Base-by-base conservation (phyloP, 73 alveolate species). In the Blepharisma stoltei region DNA sequence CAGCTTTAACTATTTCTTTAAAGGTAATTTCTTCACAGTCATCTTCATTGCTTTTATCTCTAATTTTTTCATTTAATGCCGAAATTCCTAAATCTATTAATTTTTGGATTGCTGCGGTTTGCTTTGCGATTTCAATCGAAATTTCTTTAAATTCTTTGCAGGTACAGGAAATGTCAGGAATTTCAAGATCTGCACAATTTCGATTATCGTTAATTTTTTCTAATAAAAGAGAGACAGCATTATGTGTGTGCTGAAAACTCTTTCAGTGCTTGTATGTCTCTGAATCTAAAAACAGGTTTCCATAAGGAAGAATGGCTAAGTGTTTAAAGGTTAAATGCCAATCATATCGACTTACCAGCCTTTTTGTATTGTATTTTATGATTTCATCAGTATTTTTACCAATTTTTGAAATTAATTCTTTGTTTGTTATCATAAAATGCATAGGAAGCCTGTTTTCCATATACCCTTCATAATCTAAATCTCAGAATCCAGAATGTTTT, bases 271-370 rank as follows among this genome's bases (percentile, higher is more conserved):
- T 50, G 65, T 14, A 18, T 50, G n/a, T 14, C 21, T 50, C 21
- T 0, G 21, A 50, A 50, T 50, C 21, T 18, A 50, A 14, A 11
- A 50, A 18, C 3, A 50, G 4, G 65, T 50, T 50, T 50, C 41
- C 41, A 25, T 60, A 60, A 60, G 73, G 73, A n/a, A 25, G 48
- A 25, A 14, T 2, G 38, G 73, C 73, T 5, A 60, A n/a, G 18
- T 18, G 48, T 47, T 60, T 60, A 20, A 60, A 25, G 0, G 73
- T 60, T 5, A 14, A 14, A 25, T 60, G 5, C 73, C 73, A 60
- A 5, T 60, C 73, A 60, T 60, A 60, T 25, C 73, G 14, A 14
- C 46, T 14, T 14, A 60, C 49, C 37, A 60, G 46, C 23, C 73
- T 60, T 60, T 60, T 14, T 11, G 73, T 60, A 5, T 60, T 60